These are phyloP conservation scores for Hyphodiscus hymeniophilus DNA, from an alignment of 495 filamentous ascomycete genomes.

Conservation along the genomic window DNA sequence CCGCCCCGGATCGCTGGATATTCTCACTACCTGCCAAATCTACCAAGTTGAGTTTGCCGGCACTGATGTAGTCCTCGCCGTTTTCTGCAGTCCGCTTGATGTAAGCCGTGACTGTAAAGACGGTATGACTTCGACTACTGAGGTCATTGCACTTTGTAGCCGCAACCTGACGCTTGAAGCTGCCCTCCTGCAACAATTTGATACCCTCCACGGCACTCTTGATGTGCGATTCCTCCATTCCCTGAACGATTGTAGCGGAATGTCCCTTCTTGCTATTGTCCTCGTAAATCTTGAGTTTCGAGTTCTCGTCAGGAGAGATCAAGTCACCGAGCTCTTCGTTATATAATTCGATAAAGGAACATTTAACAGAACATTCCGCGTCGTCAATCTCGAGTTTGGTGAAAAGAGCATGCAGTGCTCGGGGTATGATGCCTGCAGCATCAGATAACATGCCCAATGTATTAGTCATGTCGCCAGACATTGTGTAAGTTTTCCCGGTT, in stretches of 20 bases:
- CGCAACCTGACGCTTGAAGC: conserved; percentile 88
- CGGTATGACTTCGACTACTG: conserved; percentile 89
- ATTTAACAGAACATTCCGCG: conserved; percentile 86
- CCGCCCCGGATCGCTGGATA: conserved; percentile 90
- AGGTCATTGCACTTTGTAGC: conserved; percentile 98
- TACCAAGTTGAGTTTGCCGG: conserved; percentile 91
- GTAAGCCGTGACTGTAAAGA: conserved; percentile 89
- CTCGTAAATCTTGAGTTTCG: conserved; percentile 92
- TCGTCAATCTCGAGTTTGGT: conserved; percentile 67
- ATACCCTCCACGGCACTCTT: conserved; percentile 77
- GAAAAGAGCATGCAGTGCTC: conserved; percentile 80
- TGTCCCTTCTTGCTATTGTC: conserved; percentile 78
- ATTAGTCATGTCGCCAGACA: conserved; percentile 95
- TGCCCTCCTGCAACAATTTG: conserved; percentile 80
- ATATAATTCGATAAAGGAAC: conserved; percentile 97
- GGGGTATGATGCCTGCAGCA: conserved; percentile 87
- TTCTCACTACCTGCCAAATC: conserved; percentile 97
- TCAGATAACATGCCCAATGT: conserved; percentile 79
- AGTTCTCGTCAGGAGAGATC: conserved; percentile 66
- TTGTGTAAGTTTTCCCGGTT: conserved; percentile 97
- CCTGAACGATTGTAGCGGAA: conserved; percentile 76
- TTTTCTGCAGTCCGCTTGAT: conserved; percentile 74
- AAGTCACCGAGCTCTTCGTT: conserved; percentile 94
- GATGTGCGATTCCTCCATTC: conserved; percentile 95
- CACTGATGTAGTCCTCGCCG: conserved; percentile 84